Conservation (phyloP, 2,329 filamentous ascomycete species). For the Fusarium nygamai region DNA sequence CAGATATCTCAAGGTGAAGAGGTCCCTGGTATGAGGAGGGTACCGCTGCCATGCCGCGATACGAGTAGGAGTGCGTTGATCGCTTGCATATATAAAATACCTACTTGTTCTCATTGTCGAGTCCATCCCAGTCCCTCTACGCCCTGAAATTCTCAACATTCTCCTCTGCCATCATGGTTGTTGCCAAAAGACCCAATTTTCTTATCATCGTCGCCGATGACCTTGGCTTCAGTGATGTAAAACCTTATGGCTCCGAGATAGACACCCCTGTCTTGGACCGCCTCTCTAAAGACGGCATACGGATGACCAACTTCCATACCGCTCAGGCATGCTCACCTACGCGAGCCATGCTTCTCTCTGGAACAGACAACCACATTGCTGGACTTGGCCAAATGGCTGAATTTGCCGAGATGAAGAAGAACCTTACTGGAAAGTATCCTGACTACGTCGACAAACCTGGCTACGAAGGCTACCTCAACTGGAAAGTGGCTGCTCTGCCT, state of each 20-base stretch:
- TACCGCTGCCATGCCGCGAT: not conserved
- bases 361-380: constrained; percentile 65
- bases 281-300: constrained; percentile 57
- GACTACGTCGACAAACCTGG: constrained; percentile 33
- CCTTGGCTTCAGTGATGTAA: constrained; percentile 40
- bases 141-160: accelerated
- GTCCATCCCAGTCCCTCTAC: not conserved
- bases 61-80: not conserved
- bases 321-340: constrained; percentile 68
- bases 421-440: not conserved
- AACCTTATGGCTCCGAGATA: constrained; percentile 64
- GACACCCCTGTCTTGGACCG: constrained; percentile 65
- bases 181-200: constrained; percentile 37
- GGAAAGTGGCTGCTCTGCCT: constrained; percentile 42
- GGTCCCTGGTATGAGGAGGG: no score
- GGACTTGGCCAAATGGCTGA: constrained; percentile 65
- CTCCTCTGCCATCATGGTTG: not conserved
- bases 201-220: constrained; percentile 44
- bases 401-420: constrained; percentile 18
- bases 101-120: not conserved
- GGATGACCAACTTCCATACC: constrained; percentile 68
- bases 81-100: not conserved
- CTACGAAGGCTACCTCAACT: constrained; percentile 48
- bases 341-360: constrained; percentile 67
- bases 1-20: not conserved